phyloP scores from a whole-genome alignment of 2,329 filamentous ascomycete genomes.

The Neospermospora avenae region DNA sequence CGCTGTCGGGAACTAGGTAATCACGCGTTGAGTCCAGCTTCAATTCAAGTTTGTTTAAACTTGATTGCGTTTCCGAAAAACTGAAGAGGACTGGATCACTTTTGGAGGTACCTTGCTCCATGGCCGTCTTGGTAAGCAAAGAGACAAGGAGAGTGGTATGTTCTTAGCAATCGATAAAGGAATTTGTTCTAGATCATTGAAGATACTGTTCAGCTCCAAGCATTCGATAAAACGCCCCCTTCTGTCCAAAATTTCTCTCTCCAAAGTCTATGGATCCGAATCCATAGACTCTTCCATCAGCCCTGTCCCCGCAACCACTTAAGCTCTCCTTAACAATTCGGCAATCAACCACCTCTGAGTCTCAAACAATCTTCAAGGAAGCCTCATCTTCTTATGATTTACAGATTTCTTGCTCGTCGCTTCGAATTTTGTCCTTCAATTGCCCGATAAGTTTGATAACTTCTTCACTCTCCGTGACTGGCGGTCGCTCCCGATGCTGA shows the following conservation, averaged over 20 bases:
- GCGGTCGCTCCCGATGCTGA: no score
- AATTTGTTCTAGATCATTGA: no score
- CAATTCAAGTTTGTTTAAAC: background rate
- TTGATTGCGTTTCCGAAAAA: background rate
- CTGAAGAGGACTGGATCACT: background rate
- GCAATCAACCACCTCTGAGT: background rate
- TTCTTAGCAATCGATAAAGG: no score
- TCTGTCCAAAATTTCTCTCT: no score
- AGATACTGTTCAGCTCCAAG: no score
- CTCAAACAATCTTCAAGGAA: background rate
- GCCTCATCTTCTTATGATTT: background rate
- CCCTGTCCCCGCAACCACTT: background rate
- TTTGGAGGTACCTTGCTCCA: background rate
- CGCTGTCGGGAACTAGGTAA: background rate
- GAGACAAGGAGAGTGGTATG: no score
- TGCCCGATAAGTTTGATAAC: background rate
- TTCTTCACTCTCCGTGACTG: background rate
- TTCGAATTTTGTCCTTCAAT: background rate
- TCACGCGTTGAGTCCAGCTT: background rate
- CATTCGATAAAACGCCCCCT: no score
- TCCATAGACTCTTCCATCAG: background rate
- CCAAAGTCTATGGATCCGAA: no score
- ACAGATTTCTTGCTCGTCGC: background rate
- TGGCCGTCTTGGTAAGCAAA: no score
- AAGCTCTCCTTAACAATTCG: background rate